phyloP scores from a whole-genome alignment of 129 eudicot species.

The Chrysanthemum seticuspe region DNA sequence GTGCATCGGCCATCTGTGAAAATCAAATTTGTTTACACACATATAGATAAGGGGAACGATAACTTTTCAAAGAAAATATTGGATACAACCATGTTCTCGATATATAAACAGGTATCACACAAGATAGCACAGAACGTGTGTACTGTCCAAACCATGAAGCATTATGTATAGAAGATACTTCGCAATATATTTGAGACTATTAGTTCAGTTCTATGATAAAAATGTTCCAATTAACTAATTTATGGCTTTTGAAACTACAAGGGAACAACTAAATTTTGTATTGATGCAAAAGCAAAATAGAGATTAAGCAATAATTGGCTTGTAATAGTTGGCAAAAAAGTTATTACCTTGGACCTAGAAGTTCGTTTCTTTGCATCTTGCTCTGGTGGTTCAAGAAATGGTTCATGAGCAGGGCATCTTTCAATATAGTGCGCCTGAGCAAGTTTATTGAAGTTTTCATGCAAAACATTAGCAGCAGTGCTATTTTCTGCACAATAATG shows the following conservation, averaged over 20 bases:
- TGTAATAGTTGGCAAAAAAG: neutral
- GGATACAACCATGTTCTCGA: no score
- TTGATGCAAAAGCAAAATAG: neutral
- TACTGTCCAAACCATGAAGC: no score
- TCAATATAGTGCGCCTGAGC: conserved; percentile 66
- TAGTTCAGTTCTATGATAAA: neutral
- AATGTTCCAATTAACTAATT: neutral
- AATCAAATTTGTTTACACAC: conserved; percentile 19
- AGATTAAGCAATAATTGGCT: neutral
- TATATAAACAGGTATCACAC: no score
- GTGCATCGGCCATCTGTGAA: conserved; percentile 41
- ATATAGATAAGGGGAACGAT: neutral
- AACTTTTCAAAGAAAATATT: neutral
- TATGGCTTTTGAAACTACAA: conserved; percentile 8
- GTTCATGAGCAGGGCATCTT: conserved; percentile 92
- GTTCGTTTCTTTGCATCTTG: conserved; percentile 64
- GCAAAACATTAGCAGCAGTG: conserved; percentile 35
- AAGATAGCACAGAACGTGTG: no score
- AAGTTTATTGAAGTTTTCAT: conserved; percentile 58
- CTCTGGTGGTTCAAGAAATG: conserved; percentile 61
- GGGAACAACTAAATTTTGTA: neutral
- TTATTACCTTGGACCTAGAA: conserved; percentile 62
- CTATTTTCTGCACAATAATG: conserved; percentile 38
- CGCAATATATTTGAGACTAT: neutral
- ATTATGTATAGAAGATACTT: neutral